Conservation (phyloP, 192 early-diverging fungal genomes). For the Backusella macrospora region DNA sequence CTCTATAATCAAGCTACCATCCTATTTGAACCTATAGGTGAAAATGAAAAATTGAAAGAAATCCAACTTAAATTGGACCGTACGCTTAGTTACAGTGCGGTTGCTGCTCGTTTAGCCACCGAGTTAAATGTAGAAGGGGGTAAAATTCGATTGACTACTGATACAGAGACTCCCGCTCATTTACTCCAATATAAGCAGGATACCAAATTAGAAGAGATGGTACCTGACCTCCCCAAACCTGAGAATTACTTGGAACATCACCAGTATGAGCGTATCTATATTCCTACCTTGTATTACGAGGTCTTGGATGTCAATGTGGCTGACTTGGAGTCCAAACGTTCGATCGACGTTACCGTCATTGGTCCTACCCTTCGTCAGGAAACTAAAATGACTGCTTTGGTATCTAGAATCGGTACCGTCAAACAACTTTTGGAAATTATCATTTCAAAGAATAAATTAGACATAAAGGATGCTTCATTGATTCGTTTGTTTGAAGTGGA, state of each 20-base stretch:
- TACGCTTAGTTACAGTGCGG: slow-evolving; percentile 65
- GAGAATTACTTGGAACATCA: slow-evolving; percentile 15
- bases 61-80: slow-evolving; percentile 49
- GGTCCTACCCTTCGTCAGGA: slow-evolving; percentile 72
- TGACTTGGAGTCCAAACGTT: slow-evolving; percentile 82
- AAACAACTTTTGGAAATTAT: slow-evolving; percentile 5
- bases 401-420: slow-evolving; percentile 17
- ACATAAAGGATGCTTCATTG: slow-evolving; percentile 1
- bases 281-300: slow-evolving; percentile 77
- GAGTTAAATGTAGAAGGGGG: slow-evolving; percentile 61
- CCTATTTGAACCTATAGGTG: background rate
- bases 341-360: slow-evolving; percentile 68
- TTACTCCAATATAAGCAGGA: slow-evolving; percentile 17
- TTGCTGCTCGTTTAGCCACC: slow-evolving; percentile 66
- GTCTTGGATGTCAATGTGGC: slow-evolving; percentile 75
- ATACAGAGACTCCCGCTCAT: slow-evolving; percentile 33
- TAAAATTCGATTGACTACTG: slow-evolving; percentile 73
- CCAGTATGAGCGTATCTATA: slow-evolving; percentile 7
- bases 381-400: slow-evolving; percentile 30
- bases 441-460: slow-evolving; percentile 20
- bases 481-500: slow-evolving; percentile 29
- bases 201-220: slow-evolving; percentile 41
- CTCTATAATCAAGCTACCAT: background rate
- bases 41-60: slow-evolving; percentile 30
- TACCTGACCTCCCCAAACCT: slow-evolving; percentile 15